Evolutionary conservation across 1,139 yeast genomes (phyloP).

Genomic region (Blastobotrys capitulatus): DNA sequence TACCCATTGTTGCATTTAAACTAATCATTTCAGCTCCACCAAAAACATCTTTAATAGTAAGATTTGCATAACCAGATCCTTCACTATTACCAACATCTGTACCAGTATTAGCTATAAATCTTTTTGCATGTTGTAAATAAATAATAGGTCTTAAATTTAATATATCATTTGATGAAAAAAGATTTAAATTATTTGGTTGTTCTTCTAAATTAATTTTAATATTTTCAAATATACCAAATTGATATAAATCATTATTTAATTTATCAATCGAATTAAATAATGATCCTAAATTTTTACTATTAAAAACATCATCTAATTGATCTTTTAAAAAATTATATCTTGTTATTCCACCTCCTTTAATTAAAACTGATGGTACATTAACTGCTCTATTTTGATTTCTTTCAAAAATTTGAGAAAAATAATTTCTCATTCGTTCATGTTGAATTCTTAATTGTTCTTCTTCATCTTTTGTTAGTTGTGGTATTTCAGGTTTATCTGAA

Average conservation of each 20-base stretch:
- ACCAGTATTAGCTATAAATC: constrained; percentile 78
- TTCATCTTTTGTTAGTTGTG: background rate
- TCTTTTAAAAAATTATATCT: constrained; percentile 46
- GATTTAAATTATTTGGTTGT: constrained; percentile 15
- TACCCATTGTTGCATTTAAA: constrained; percentile 74
- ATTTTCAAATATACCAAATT: constrained; percentile 43
- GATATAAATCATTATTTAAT: constrained; percentile 27
- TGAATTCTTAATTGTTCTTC: background rate
- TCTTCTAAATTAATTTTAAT: constrained; percentile 40
- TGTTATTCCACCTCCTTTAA: constrained; percentile 43
- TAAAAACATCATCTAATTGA: constrained; percentile 53
- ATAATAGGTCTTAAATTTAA: constrained; percentile 23
- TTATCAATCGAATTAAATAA: constrained; percentile 30
- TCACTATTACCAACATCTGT: constrained; percentile 93
- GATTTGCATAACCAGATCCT: constrained; percentile 82
- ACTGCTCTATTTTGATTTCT: constrained; percentile 26
- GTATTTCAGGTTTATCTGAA: background rate
- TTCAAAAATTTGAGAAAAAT: constrained; percentile 11
- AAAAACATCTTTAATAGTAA: constrained; percentile 56
- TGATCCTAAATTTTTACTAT: constrained; percentile 26
- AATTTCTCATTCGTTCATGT: constrained; percentile 9
- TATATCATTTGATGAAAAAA: constrained; percentile 14
- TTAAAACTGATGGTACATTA: constrained; percentile 42
- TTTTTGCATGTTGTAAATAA: constrained; percentile 27
- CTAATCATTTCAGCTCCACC: constrained; percentile 84